phyloP scores from a whole-genome alignment of 2,329 filamentous ascomycete species.

The Fusarium pseudograminearum region DNA sequence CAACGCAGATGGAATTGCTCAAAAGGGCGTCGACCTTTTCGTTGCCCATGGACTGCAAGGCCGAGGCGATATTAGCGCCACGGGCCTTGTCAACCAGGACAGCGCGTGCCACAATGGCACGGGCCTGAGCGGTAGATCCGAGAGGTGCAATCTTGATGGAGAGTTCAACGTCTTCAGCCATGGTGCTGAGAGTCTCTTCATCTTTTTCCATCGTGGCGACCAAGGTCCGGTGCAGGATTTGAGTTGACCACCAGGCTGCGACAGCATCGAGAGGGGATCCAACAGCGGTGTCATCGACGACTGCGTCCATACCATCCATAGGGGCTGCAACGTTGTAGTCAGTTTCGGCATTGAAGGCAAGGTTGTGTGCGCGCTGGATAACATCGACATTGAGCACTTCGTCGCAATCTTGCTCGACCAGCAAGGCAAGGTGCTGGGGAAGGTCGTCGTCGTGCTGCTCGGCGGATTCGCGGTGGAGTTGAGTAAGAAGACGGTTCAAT shows the following conservation, averaged over 20 bases:
- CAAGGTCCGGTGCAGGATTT: conserved; percentile 77
- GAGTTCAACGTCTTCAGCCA: conserved; percentile 67
- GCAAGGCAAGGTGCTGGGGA: conserved; percentile 78
- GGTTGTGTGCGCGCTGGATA: conserved; percentile 86
- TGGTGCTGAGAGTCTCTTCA: conserved; percentile 41
- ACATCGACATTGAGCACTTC: conserved; percentile 82
- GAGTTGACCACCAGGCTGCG: conserved; percentile 89
- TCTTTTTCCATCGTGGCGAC: conserved; percentile 70
- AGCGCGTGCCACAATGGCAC: conserved; percentile 70
- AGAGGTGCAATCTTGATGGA: conserved; percentile 81
- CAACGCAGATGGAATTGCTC: conserved; percentile 54
- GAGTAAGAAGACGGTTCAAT: conserved; percentile 63
- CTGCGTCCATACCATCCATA: conserved; percentile 81
- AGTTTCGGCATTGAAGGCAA: conserved; percentile 87
- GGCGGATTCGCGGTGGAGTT: conserved; percentile 56
- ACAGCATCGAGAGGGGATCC: conserved; percentile 89
- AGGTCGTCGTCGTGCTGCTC: conserved; percentile 69
- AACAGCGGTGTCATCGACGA: conserved; percentile 87
- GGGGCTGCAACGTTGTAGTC: conserved; percentile 71
- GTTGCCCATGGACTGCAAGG: conserved; percentile 62
- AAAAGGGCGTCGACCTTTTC: conserved; percentile 47
- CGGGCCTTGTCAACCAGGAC: conserved; percentile 67
- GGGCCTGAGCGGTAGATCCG: conserved; percentile 76
- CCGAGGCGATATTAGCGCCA: conserved; percentile 67
- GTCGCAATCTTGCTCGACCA: conserved; percentile 84